phyloP scores from a whole-genome alignment of 2,329 filamentous ascomycete species.

The Xylaria sp. region DNA sequence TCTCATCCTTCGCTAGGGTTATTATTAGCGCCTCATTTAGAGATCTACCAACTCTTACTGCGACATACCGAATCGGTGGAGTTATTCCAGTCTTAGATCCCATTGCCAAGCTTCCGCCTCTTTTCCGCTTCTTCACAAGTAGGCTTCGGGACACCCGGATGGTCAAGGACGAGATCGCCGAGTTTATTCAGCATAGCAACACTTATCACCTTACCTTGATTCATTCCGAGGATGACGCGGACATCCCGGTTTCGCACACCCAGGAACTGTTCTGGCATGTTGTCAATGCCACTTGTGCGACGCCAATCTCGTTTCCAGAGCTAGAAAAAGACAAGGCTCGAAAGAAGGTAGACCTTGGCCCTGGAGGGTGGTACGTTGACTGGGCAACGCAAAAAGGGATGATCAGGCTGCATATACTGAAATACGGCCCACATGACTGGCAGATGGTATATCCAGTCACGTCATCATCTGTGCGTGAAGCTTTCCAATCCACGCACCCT shows the following conservation, averaged over 20 bases:
- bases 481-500: too few species aligned
- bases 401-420: constrained; percentile 60
- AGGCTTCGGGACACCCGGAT: constrained; percentile 58
- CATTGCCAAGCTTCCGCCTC: constrained; percentile 51
- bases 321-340: constrained; percentile 51
- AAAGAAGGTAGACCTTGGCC: constrained; percentile 48
- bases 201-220: neutral
- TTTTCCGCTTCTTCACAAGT: constrained; percentile 52
- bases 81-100: constrained; percentile 60
- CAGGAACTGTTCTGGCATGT: constrained; percentile 60
- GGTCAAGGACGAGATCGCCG: constrained; percentile 54
- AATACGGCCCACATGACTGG: constrained; percentile 61
- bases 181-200: constrained; percentile 45
- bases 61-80: constrained; percentile 63
- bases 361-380: constrained; percentile 56
- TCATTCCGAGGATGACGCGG: constrained; percentile 48
- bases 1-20: constrained; percentile 57
- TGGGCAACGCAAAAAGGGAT: constrained; percentile 53
- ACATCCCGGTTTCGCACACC: constrained; percentile 57
- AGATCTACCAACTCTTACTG: constrained; percentile 57
- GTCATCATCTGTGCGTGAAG: constrained; percentile 55
- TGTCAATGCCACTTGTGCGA: constrained; percentile 52
- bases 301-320: constrained; percentile 49
- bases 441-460: constrained; percentile 64
- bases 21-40: constrained; percentile 64